Evolutionary conservation across 108 stramenopile species (phyloP).

Genomic region (Epipyxis sp.): DNA sequence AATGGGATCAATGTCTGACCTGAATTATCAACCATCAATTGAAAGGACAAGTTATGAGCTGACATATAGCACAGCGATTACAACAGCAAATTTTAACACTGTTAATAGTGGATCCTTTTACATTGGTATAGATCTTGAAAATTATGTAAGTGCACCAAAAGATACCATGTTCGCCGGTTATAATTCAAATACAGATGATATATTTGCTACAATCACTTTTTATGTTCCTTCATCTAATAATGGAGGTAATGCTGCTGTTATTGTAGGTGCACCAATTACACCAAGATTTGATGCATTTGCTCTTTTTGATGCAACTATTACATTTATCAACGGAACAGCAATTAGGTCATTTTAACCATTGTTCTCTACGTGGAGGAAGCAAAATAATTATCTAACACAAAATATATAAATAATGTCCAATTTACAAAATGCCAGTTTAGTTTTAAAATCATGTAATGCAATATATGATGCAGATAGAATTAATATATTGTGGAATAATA

Average conservation of each 20-base stretch:
- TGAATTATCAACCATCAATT: neutral
- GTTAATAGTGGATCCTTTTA: too few relatives aligned
- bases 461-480: too few relatives aligned
- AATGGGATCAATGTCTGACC: too few relatives aligned
- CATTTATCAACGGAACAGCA: neutral
- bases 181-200: too few relatives aligned
- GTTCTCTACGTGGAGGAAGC: too few relatives aligned
- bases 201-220: too few relatives aligned
- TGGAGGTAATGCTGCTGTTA: neutral
- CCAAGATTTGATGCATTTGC: conserved; percentile 9
- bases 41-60: neutral
- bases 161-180: too few relatives aligned
- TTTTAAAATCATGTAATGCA: too few relatives aligned
- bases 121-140: conserved; percentile 2
- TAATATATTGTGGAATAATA: too few relatives aligned
- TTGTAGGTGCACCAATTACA: neutral
- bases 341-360: neutral
- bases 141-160: too few relatives aligned
- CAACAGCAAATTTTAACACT: neutral
- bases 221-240: neutral
- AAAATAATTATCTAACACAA: neutral
- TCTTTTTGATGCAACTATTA: neutral
- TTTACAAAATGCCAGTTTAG: too few relatives aligned
- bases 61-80: neutral
- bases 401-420: too few relatives aligned